Evolutionary conservation across 768 basidiomycete species (phyloP), one percentile per base, ranked within the genome.

Genomic region (Auricularia heimuer): DNA sequence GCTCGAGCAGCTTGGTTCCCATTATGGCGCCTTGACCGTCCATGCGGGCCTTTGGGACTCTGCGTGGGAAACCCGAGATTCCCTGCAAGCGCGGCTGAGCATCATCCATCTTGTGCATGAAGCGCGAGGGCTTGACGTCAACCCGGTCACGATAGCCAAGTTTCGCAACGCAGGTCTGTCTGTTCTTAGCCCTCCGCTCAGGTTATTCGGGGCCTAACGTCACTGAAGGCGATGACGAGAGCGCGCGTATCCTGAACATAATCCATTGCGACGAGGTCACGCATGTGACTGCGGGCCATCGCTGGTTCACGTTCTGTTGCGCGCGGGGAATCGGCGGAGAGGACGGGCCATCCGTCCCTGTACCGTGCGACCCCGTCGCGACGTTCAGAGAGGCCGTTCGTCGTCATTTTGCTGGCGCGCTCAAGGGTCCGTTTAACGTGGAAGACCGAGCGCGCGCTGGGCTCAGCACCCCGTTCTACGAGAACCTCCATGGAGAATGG

Each of bases 101-200:
- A 92, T 92, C 73, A 89, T 94, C 69, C 90, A 92, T 69, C 83
- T 93, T 16, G 89, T 92, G 1, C 90, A 91, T 72, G 90, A 92
- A 77, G 90, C 90, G 2, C 77, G 90, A 34, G 91, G 91, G 3
- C 78, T 94, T 18, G 92, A 92, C 74, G 87, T 92, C 63, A 92
- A 94, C 71, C 92, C 90, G 0, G 80, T 79, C 24, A 91, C 89
- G 4, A 91, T 94, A 63, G 86, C 83, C 67, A 82, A 85, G 63
- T 89, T 91, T 70, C 77, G 82, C 4, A 79, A 81, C 44, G 85
- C 85, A 12, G 85, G 64, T 24, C 14, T n/a, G 39, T 51, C n/a
- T 4, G n/a, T n/a, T 45, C 24, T n/a, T 35, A 29, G 4, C 18
- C 29, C n/a, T 4, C 21, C 12, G 29, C 29, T 29, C 29, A 29